These are phyloP conservation scores for Lactarius indigo DNA, from an alignment of 768 basidiomycete species.

Conservation along the genomic window DNA sequence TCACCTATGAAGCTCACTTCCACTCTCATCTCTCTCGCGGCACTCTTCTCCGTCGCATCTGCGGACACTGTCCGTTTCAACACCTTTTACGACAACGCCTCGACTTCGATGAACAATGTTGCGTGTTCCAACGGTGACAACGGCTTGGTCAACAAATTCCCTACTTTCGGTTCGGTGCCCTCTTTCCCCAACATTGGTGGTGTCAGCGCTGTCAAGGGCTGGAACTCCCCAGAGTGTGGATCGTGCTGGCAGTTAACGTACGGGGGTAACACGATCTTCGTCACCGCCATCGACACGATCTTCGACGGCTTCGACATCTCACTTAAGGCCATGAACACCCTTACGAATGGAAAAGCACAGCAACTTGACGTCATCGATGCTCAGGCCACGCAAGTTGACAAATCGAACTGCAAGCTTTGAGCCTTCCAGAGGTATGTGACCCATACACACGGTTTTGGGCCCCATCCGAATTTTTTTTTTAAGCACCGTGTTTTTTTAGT, in stretches of 20 bases:
- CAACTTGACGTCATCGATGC: background rate
- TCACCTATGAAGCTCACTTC: background rate
- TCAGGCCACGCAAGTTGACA: background rate
- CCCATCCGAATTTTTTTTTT: background rate
- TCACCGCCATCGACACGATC: slow-evolving; percentile 33
- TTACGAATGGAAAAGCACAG: slow-evolving; percentile 35
- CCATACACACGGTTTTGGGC: background rate
- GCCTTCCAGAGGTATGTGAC: background rate
- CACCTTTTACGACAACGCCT: slow-evolving; percentile 12
- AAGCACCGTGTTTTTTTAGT: background rate
- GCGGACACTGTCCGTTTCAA: slow-evolving; percentile 6
- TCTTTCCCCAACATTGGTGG: slow-evolving; percentile 26
- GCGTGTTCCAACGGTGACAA: slow-evolving; percentile 29
- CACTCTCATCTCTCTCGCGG: background rate
- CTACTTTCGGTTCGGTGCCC: slow-evolving; percentile 22
- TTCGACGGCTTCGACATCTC: slow-evolving; percentile 46
- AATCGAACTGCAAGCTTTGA: background rate
- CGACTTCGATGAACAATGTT: slow-evolving; percentile 13
- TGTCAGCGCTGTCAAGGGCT: slow-evolving; percentile 32
- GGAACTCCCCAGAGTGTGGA: slow-evolving; percentile 28
- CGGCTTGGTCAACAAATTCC: slow-evolving; percentile 24
- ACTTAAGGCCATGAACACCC: slow-evolving; percentile 47
- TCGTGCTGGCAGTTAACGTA: slow-evolving; percentile 30
- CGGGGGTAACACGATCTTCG: slow-evolving; percentile 20
- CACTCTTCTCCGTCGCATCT: background rate